Conservation (phyloP, 345 rosid genomes). For the Raphanus raphanistrum region DNA sequence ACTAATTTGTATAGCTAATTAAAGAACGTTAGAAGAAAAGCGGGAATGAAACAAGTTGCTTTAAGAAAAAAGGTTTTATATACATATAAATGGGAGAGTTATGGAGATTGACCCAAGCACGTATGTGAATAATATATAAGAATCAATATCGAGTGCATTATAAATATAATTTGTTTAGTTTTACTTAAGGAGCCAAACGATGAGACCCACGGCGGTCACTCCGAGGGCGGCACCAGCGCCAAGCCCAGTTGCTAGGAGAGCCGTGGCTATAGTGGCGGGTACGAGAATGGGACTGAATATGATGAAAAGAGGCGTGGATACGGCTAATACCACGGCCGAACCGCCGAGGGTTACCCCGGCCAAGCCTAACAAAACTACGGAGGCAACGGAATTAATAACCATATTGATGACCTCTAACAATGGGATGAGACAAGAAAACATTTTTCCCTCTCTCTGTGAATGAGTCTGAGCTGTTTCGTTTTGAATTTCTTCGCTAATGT, state of each 20-base stretch:
- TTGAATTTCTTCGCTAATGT: neutral
- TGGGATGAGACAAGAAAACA: constrained; percentile 19
- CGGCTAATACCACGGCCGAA: constrained; percentile 24
- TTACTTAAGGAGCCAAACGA: neutral
- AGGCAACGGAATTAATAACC: constrained; percentile 53
- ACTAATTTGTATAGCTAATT: neutral
- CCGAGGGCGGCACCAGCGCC: neutral
- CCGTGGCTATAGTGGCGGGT: neutral
- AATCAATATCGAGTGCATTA: neutral
- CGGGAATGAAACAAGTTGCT: neutral
- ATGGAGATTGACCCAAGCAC: neutral
- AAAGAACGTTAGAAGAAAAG: neutral
- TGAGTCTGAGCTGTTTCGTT: constrained; percentile 3
- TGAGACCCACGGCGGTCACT: neutral
- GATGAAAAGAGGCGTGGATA: neutral
- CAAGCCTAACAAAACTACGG: constrained; percentile 62
- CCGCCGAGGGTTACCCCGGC: constrained; percentile 57
- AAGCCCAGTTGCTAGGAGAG: neutral
- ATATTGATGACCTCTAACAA: constrained; percentile 28
- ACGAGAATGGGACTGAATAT: neutral
- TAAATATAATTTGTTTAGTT: neutral
- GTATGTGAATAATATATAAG: neutral
- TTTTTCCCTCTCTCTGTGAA: constrained; percentile 9
- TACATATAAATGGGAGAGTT: neutral
- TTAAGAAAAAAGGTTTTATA: neutral